Base-by-base conservation (phyloP, 1,139 yeast species). In the Lodderomyces elongisporus region DNA sequence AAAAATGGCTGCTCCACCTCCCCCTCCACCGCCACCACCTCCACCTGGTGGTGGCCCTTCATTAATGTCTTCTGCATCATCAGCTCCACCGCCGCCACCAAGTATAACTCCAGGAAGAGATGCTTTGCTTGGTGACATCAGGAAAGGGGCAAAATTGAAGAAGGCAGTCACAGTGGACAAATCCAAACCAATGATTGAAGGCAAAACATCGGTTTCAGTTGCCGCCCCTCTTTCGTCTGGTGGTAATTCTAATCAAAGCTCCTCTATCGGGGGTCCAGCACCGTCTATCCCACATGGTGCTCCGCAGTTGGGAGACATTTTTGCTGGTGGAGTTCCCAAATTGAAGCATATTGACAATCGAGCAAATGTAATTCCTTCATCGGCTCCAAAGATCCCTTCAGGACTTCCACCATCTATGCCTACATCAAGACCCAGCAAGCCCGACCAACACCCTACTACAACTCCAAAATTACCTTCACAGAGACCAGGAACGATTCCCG, bases 301-400 rank as follows among this genome's bases (percentile, higher is more conserved):
- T 3, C 81, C 80, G n/a, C 79, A 68, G 49, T 58, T 85, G 42
- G 94, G 89, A 15, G 91, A 83, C 38, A 71, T 85, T 12, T 79
- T 85, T 55, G 93, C 95, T 6, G 88, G 85, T 8, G 95, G 95
- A 1, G 71, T 87, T 54, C 95, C 96, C 6, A 85, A 83, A 48
- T 63, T 87, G 45, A 77, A 74, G 46, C 79, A 78, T 41, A 70
- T 71, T 25, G 74, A 70, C 40, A 66, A 66, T 40, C 51, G 73
- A n/a, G 53, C 71, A 2, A 67, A 66, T 7, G 55, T 62, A 22
- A 58, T 70, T 2, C 49, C 51, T 12, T 28, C 42, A 7, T 48
- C 54, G 4, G 43, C 46, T 4, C 47, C 50, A 16, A 40, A 45
- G 29, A 43, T 45, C 16, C 46, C 57, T 14, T 27, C 35, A 4